Conservation (phyloP, 169 alveolate genomes). For the Eimeria brunetti region DNA sequence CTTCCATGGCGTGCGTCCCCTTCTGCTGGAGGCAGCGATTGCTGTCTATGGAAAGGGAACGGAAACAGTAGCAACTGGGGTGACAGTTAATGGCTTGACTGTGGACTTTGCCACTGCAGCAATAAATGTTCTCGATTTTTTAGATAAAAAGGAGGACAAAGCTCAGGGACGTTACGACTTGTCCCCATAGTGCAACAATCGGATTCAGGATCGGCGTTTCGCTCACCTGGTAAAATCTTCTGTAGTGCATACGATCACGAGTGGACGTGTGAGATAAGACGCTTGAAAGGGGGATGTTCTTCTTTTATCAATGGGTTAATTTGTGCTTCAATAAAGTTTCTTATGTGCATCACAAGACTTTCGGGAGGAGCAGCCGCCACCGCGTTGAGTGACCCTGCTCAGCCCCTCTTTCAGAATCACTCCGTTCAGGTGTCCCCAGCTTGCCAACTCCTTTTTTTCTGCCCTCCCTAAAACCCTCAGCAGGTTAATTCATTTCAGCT, state of each 20-base stretch:
- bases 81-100: background rate
- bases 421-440: background rate
- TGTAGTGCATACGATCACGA: background rate
- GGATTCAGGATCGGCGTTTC: background rate
- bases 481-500: background rate
- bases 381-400: conserved; percentile 22
- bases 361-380: background rate
- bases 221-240: background rate
- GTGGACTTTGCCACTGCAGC: background rate
- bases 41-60: background rate
- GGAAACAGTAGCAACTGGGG: background rate
- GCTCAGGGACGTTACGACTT: background rate
- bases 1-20: background rate
- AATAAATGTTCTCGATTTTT: background rate
- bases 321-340: background rate
- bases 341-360: background rate
- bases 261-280: background rate
- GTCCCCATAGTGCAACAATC: background rate
- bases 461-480: background rate
- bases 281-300: background rate
- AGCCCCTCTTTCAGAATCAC: conserved; percentile 15
- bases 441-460: background rate
- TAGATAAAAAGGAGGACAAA: background rate
- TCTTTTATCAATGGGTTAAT: background rate
- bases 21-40: background rate